A percentile compares a stretch with the other conserved stretches of the same genome.
Conservation (phyloP, 139 green algal genomes). For the Chlorella sp. region DNA sequence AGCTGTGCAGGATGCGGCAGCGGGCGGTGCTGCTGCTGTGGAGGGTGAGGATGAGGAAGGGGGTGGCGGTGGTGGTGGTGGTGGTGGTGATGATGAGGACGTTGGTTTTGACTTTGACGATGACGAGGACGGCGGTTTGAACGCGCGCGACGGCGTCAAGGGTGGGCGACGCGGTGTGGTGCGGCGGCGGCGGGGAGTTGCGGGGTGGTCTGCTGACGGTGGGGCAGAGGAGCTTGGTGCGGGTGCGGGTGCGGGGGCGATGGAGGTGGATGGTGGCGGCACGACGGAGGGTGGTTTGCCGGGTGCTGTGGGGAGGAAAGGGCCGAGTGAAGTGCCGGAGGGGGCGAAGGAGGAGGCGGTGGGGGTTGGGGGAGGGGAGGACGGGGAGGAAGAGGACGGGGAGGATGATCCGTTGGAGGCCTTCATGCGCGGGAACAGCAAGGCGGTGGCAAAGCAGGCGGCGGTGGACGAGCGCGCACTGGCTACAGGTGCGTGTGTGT, state of each 20-base stretch:
- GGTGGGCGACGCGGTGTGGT: too few species aligned
- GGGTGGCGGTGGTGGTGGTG: conserved; percentile 7
- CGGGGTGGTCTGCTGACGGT: background rate
- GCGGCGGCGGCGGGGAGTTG: background rate
- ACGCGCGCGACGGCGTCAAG: too few species aligned
- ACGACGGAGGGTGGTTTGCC: background rate
- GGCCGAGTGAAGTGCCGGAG: background rate
- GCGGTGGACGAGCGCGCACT: too few species aligned
- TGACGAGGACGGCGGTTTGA: conserved; percentile 49
- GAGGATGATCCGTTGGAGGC: conserved; percentile 91
- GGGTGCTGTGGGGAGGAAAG: background rate
- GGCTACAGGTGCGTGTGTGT: too few species aligned
- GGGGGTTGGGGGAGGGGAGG: background rate
- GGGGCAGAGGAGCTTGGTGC: background rate
- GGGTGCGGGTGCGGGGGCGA: background rate
- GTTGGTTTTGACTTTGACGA: too few species aligned
- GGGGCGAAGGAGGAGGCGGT: background rate
- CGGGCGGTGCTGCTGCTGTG: background rate
- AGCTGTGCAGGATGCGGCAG: too few species aligned
- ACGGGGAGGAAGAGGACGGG: conserved; percentile 43
- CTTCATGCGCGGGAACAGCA: conserved; percentile 75
- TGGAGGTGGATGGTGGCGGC: background rate
- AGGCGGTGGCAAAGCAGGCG: conserved; percentile 3
- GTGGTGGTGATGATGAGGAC: conserved; percentile 1
- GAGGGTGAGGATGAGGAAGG: background rate